Evolutionary conservation across 176 grass and related monocot species (phyloP), one percentile per base, ranked within the genome.

Genomic region (Thinopyrum elongatum): DNA sequence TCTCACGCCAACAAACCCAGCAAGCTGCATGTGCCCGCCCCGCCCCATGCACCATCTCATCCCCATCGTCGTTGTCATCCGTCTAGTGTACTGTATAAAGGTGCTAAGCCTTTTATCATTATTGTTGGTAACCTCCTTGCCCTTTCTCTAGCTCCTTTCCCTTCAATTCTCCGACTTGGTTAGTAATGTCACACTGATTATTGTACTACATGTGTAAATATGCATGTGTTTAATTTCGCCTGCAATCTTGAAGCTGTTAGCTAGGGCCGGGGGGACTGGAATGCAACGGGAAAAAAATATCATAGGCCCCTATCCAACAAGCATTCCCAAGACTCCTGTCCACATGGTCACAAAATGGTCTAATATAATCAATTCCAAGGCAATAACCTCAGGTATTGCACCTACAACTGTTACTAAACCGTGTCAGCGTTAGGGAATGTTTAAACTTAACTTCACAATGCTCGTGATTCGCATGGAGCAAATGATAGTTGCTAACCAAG

Each of bases 61-160:
- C 74, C 9, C 68, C 73, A 22, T 67, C 27, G 10, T 58, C 74
- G 4, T 65, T 42, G 13, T 12, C 79, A 34, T 57, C 47, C 68
- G 27, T 46, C 16, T n/a, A 8, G 69, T 22, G 82, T 89, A 89
- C 60, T 66, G 69, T 74, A 5, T 85, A 89, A 85, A 80, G 77
- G 76, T 73, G 76, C 69, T 85, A 85, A 85, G 33, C 76, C 87
- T 89, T 89, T 89, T 85, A 76, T 85, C 51, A 76, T 81, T 58
- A 46, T 42, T 80, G 42, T 81, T 65, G 84, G 65, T 81, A 80
- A 77, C 44, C 59, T 58, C 42, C 67, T 19, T 74, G 31, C 41
- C 66, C 73, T 75, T 68, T 59, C 66, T 35, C 8, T 80, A 17
- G 47, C 42, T 34, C 15, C 36, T 83, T 70, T 6, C 62, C 55